These are phyloP conservation scores for Arachis stenosperma DNA, from an alignment of 306 rosid genomes.

Conservation along the genomic window DNA sequence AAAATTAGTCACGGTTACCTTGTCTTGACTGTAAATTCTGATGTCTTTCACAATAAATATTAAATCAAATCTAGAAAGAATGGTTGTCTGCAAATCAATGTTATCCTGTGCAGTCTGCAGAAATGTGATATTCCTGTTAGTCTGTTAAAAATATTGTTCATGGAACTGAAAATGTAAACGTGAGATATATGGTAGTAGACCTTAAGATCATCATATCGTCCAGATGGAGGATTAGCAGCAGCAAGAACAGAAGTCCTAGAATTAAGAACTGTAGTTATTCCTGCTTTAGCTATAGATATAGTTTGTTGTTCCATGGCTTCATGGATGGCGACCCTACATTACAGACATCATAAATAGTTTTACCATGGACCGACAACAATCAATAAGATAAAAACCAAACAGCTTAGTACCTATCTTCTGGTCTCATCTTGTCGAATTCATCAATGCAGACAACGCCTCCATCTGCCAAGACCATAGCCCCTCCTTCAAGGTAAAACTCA, in stretches of 20 bases:
- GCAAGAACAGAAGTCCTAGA: conserved; percentile 99
- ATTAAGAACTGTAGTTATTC: conserved; percentile 97
- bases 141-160: conserved; percentile 18
- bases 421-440: conserved; percentile 98
- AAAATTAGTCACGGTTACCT: conserved; percentile 52
- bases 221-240: conserved; percentile 99
- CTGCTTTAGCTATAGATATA: conserved; percentile 98
- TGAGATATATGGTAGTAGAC: conserved; percentile 39
- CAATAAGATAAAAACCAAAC: conserved; percentile 21
- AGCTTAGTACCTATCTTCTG: conserved; percentile 86
- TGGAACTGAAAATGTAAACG: conserved; percentile 16
- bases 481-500: conserved; percentile 99
- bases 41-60: conserved; percentile 96
- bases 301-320: conserved; percentile 99
- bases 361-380: neutral
- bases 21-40: conserved; percentile 93
- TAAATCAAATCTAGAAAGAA: conserved; percentile 95
- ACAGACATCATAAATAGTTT: conserved; percentile 27
- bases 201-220: conserved; percentile 99
- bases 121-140: conserved; percentile 41
- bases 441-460: conserved; percentile 99
- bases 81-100: conserved; percentile 97
- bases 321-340: conserved; percentile 90
- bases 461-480: conserved; percentile 99
- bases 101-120: conserved; percentile 98